Conservation (phyloP, 257 asterid species). For the Fraxinus pennsylvanica region DNA sequence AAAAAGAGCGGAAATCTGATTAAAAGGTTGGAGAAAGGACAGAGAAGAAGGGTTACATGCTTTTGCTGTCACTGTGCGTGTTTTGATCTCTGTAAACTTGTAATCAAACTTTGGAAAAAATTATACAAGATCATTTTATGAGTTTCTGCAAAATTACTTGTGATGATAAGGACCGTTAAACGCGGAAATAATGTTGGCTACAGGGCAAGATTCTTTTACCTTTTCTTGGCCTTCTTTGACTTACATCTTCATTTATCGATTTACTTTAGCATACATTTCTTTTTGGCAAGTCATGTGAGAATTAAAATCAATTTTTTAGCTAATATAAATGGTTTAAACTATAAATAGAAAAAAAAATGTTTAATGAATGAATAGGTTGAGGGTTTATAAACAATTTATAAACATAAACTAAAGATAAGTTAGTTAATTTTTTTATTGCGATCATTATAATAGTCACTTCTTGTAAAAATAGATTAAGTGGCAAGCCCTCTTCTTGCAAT, state of each 20-base stretch:
- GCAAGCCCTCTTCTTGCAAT: no score
- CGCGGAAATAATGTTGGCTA: background rate
- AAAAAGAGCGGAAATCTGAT: background rate
- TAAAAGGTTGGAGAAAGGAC: background rate
- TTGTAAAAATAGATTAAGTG: no score
- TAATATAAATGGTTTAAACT: no score
- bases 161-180: background rate
- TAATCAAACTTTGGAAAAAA: background rate
- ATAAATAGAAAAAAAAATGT: no score
- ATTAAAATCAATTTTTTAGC: no score
- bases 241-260: background rate
- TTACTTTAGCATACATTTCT: background rate
- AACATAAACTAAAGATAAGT: no score
- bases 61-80: constrained; percentile 5
- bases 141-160: background rate
- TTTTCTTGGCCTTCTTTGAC: background rate
- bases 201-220: background rate
- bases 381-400: no score
- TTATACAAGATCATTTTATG: background rate
- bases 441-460: no score
- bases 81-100: background rate
- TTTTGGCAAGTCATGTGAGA: no score
- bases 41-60: background rate
- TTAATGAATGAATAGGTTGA: no score
- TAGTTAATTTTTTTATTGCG: no score